Evolutionary conservation across 2,329 filamentous ascomycete genomes (phyloP).

Genomic region (Sphaerulina populicola): DNA sequence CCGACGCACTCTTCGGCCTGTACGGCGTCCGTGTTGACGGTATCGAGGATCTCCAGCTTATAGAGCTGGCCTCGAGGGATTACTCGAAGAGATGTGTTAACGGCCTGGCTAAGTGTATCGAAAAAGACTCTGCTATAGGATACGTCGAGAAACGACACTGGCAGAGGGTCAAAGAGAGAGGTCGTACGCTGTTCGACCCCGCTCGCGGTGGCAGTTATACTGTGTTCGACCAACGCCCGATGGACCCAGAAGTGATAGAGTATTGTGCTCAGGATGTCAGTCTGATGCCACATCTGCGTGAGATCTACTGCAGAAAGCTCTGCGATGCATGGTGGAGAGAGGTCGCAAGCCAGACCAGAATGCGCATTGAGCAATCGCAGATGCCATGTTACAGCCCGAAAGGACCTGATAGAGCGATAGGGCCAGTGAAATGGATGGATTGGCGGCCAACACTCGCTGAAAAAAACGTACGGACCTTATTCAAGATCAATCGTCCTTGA

Average conservation of each 20-base stretch:
- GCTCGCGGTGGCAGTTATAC: constrained; percentile 40
- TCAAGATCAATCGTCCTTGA: too few relatives aligned
- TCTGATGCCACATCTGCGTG: constrained; percentile 32
- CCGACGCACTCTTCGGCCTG: constrained; percentile 46
- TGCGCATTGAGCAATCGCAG: background rate
- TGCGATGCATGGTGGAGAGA: constrained; percentile 21
- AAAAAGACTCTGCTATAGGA: constrained; percentile 21
- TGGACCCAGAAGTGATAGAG: constrained; percentile 33
- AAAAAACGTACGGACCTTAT: too few relatives aligned
- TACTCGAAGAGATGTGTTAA: constrained; percentile 24
- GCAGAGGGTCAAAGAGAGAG: constrained; percentile 34
- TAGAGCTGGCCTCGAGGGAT: constrained; percentile 42
- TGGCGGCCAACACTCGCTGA: too few relatives aligned
- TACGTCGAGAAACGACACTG: constrained; percentile 22
- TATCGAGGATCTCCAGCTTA: constrained; percentile 49
- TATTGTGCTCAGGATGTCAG: constrained; percentile 46
- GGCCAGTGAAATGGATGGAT: too few relatives aligned
- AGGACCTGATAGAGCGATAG: too few relatives aligned
- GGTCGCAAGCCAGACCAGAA: constrained; percentile 1
- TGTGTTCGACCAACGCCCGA: constrained; percentile 43
- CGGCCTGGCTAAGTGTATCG: constrained; percentile 38
- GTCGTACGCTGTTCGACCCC: constrained; percentile 36
- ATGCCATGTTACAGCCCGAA: background rate
- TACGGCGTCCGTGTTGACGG: constrained; percentile 40
- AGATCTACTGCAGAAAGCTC: constrained; percentile 21